phyloP scores from a whole-genome alignment of 805 yeast genomes.

The Myxozyma vanderwaltii region DNA sequence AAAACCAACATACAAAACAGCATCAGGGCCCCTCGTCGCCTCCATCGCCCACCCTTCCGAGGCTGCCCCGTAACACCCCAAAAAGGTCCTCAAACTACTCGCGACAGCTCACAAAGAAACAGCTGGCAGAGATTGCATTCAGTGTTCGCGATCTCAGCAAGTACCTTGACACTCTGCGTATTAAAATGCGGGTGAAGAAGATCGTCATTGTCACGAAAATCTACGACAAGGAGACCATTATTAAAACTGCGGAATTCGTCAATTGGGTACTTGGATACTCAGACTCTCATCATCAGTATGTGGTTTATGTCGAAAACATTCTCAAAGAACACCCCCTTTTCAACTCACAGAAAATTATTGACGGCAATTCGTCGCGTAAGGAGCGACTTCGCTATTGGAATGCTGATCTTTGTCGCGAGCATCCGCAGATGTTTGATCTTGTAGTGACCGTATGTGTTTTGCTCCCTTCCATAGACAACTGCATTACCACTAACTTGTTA shows the following conservation, averaged over 20 bases:
- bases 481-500: background rate
- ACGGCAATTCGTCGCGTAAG: slow-evolving; percentile 51
- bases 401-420: slow-evolving; percentile 43
- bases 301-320: slow-evolving; percentile 73
- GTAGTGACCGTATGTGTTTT: slow-evolving; percentile 57
- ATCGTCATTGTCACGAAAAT: slow-evolving; percentile 86
- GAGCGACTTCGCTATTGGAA: slow-evolving; percentile 44
- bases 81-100: slow-evolving; percentile 10
- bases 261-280: slow-evolving; percentile 62
- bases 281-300: slow-evolving; percentile 35
- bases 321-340: slow-evolving; percentile 64
- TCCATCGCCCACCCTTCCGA: background rate
- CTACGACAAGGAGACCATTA: slow-evolving; percentile 74
- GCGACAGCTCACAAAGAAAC: slow-evolving; percentile 36
- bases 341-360: slow-evolving; percentile 53
- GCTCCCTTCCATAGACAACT: background rate
- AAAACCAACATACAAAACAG: background rate
- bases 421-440: slow-evolving; percentile 57
- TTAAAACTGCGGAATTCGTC: slow-evolving; percentile 72
- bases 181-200: slow-evolving; percentile 67
- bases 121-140: slow-evolving; percentile 39
- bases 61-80: background rate
- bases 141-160: slow-evolving; percentile 40
- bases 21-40: background rate
- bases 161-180: slow-evolving; percentile 36